A percentile compares a stretch with the other conserved stretches of the same genome.
Conservation (phyloP, 2,329 filamentous ascomycete genomes). For the Pseudocercospora cruenta region DNA sequence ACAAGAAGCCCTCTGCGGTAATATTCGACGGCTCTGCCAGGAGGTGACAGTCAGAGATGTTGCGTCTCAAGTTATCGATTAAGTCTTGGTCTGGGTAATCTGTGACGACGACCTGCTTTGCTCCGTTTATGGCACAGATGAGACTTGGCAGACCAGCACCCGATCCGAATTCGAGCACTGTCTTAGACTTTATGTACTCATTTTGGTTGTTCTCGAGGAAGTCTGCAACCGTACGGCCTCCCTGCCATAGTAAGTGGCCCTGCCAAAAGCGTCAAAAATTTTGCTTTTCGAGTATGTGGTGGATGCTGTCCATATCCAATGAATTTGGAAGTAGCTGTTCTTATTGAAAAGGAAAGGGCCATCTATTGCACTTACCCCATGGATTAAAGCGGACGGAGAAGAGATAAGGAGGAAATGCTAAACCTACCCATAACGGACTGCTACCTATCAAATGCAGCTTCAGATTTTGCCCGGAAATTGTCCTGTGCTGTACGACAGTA, state of each 20-base stretch:
- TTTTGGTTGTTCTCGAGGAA: constrained; percentile 74
- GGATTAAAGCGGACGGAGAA: background rate
- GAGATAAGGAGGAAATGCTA: constrained; percentile 1
- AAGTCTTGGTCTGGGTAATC: constrained; percentile 87
- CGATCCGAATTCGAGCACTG: constrained; percentile 87
- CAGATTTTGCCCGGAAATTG: constrained; percentile 67
- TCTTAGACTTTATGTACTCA: constrained; percentile 63
- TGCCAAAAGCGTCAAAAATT: constrained; percentile 1
- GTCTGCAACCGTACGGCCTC: constrained; percentile 73
- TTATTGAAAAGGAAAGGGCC: background rate
- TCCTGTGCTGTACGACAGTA: constrained; percentile 71
- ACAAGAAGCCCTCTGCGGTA: constrained; percentile 70
- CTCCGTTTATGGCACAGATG: constrained; percentile 73
- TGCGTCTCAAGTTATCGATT: constrained; percentile 76
- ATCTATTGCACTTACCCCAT: background rate
- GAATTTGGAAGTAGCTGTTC: background rate
- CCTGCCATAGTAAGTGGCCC: constrained; percentile 92
- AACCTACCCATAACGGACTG: constrained; percentile 77
- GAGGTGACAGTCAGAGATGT: constrained; percentile 64
- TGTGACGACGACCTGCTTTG: constrained; percentile 70
- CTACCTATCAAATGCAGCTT: constrained; percentile 80
- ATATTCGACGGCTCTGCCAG: constrained; percentile 41
- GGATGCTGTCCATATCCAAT: background rate
- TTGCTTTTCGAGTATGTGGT: background rate
- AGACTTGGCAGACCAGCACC: constrained; percentile 78